Conservation (phyloP, 2,329 filamentous ascomycete species). For the Colletotrichum salicis region DNA sequence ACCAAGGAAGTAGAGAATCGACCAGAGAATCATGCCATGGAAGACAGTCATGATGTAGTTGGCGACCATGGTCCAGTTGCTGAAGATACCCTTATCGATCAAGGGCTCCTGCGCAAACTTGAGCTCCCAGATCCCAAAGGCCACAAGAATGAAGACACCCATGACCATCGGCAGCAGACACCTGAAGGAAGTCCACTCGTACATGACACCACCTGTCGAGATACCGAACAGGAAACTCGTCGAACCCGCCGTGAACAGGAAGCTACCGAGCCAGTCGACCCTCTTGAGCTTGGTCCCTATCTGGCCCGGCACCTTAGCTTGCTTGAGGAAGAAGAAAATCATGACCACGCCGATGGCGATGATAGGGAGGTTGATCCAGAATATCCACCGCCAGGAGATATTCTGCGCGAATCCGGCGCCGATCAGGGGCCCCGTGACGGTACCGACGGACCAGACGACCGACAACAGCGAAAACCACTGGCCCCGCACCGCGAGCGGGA, state of each 20-base stretch:
- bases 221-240: conserved; percentile 71
- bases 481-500: conserved; percentile 54
- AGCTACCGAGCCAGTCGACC: conserved; percentile 72
- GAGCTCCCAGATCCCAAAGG: conserved; percentile 66
- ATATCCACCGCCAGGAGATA: conserved; percentile 70
- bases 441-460: conserved; percentile 66
- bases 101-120: conserved; percentile 61
- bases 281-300: conserved; percentile 44
- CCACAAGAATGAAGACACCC: conserved; percentile 60
- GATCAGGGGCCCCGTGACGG: conserved; percentile 60
- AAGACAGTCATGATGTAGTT: conserved; percentile 64
- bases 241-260: conserved; percentile 68
- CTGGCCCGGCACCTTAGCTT: conserved; percentile 36
- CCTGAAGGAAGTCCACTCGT: conserved; percentile 70
- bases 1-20: conserved; percentile 65
- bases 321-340: conserved; percentile 59
- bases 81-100: conserved; percentile 56
- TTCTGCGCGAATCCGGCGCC: conserved; percentile 65
- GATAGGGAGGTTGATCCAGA: conserved; percentile 72
- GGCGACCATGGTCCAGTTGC: conserved; percentile 59
- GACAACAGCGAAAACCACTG: conserved; percentile 51
- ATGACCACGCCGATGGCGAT: conserved; percentile 59
- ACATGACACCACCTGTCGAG: conserved; percentile 74
- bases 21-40: conserved; percentile 67
- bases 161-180: conserved; percentile 71